These are phyloP conservation scores for Ceratocystis variospora DNA, from an alignment of 2,329 filamentous ascomycete species.

Conservation along the genomic window DNA sequence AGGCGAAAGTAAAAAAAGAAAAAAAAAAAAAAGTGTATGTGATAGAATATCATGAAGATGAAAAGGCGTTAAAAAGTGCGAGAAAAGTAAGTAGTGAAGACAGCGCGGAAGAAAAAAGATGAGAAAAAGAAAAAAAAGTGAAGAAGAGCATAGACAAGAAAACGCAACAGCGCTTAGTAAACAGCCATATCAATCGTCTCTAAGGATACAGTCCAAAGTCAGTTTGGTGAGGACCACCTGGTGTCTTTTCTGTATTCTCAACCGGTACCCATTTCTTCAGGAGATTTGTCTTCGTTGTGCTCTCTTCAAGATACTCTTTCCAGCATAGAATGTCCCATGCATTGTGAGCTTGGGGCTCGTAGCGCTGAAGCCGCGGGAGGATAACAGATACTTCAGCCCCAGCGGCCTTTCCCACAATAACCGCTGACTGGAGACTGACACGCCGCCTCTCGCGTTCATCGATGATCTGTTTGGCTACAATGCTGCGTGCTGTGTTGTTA, in stretches of 20 bases:
- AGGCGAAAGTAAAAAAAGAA: not conserved
- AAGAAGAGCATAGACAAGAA: not conserved
- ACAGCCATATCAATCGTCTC: not conserved
- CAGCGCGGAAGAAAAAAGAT: not conserved
- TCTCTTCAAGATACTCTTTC: conserved; percentile 30
- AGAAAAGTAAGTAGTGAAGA: not conserved
- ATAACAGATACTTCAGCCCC: conserved; percentile 27
- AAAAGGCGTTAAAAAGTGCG: not conserved
- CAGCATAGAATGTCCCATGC: conserved; percentile 37
- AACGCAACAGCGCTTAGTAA: not conserved
- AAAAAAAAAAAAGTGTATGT: not conserved
- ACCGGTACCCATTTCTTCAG: conserved; percentile 13
- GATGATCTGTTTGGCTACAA: conserved; percentile 37
- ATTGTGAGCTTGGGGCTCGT: conserved; percentile 29
- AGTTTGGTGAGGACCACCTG: not conserved
- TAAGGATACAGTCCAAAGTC: conserved; percentile 17
- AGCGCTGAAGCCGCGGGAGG: conserved; percentile 28
- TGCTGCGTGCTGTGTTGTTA: conserved; percentile 34
- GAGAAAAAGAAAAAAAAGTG: not conserved
- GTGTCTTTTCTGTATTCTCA: conserved; percentile 4
- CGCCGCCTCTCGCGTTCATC: conserved; percentile 45
- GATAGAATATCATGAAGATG: conserved; percentile 5
- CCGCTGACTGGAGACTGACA: conserved; percentile 31
- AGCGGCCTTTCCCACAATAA: conserved; percentile 29
- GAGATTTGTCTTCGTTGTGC: conserved; percentile 9